phyloP scores from a whole-genome alignment of 768 basidiomycete species.

The Leccinellum albellum region DNA sequence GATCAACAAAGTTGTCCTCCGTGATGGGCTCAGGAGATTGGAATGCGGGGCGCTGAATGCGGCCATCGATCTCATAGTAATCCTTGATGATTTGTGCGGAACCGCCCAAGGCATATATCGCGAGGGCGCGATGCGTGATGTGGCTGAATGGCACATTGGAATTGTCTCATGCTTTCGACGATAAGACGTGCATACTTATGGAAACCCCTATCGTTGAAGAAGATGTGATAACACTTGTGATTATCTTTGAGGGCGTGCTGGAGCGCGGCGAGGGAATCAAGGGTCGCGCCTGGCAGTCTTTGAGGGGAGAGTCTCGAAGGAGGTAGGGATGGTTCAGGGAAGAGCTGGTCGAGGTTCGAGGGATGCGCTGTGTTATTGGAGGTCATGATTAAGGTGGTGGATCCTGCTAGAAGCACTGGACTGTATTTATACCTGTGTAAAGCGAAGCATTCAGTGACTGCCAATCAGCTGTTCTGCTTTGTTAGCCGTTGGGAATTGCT shows the following conservation, averaged over 20 bases:
- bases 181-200: slow-evolving; percentile 44
- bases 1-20: slow-evolving; percentile 21
- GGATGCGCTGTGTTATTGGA: no score
- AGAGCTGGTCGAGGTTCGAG: slow-evolving; percentile 19
- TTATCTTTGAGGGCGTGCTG: slow-evolving; percentile 43
- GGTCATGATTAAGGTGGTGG: no score
- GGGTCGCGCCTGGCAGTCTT: slow-evolving; percentile 25
- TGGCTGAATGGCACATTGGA: slow-evolving; percentile 15
- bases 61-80: slow-evolving; percentile 23
- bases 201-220: slow-evolving; percentile 41
- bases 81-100: slow-evolving; percentile 20
- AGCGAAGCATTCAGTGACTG: no score
- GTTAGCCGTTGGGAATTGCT: no score
- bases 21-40: slow-evolving; percentile 24
- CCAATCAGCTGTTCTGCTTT: no score
- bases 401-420: no score
- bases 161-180: not conserved
- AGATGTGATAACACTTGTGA: slow-evolving; percentile 46
- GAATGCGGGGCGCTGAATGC: slow-evolving; percentile 22
- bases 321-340: slow-evolving; percentile 25
- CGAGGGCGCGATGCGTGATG: slow-evolving; percentile 28
- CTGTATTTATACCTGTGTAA: no score
- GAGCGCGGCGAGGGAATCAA: slow-evolving; percentile 21
- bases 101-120: slow-evolving; percentile 27
- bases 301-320: slow-evolving; percentile 25